Conservation (phyloP, 2,329 filamentous ascomycete genomes). For the Talaromyces sp. region DNA sequence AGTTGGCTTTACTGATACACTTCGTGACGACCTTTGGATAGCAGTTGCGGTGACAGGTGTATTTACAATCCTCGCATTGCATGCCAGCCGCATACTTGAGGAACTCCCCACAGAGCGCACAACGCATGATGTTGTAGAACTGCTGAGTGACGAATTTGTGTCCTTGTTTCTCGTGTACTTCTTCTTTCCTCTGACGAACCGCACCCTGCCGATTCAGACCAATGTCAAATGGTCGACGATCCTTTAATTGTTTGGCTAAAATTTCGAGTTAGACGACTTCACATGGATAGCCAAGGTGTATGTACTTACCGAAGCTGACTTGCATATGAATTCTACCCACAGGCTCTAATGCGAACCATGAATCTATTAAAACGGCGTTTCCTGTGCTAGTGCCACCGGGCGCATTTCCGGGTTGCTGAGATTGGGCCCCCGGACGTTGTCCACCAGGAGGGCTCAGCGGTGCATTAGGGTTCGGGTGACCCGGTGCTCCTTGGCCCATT, state of each 20-base stretch:
- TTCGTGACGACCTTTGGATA: slow-evolving; percentile 96
- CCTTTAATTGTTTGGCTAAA: slow-evolving; percentile 75
- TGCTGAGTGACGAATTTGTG: slow-evolving; percentile 99
- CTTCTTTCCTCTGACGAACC: slow-evolving; percentile 94
- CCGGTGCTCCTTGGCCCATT: slow-evolving; percentile 64
- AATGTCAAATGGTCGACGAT: slow-evolving; percentile 74
- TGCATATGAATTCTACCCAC: slow-evolving; percentile 87
- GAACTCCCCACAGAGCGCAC: slow-evolving; percentile 94
- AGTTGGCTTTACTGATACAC: slow-evolving; percentile 99
- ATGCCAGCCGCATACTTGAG: slow-evolving; percentile 98
- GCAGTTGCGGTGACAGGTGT: slow-evolving; percentile 97
- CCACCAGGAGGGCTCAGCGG: slow-evolving; percentile 24
- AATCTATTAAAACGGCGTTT: slow-evolving; percentile 59
- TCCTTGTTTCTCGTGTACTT: slow-evolving; percentile 96
- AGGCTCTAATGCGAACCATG: slow-evolving; percentile 96
- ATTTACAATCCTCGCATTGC: slow-evolving; percentile 99
- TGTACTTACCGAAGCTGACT: slow-evolving; percentile 66
- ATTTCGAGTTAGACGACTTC: slow-evolving; percentile 18
- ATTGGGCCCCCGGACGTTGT: slow-evolving; percentile 21
- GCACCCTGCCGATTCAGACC: slow-evolving; percentile 93
- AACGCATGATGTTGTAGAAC: slow-evolving; percentile 99
- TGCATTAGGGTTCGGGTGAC: slow-evolving; percentile 45
- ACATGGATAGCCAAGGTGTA: not conserved
- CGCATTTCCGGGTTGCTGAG: slow-evolving; percentile 16
- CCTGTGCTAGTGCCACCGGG: not conserved